phyloP scores from a whole-genome alignment of 2,329 filamentous ascomycete genomes.

The Clathrospora elynae region DNA sequence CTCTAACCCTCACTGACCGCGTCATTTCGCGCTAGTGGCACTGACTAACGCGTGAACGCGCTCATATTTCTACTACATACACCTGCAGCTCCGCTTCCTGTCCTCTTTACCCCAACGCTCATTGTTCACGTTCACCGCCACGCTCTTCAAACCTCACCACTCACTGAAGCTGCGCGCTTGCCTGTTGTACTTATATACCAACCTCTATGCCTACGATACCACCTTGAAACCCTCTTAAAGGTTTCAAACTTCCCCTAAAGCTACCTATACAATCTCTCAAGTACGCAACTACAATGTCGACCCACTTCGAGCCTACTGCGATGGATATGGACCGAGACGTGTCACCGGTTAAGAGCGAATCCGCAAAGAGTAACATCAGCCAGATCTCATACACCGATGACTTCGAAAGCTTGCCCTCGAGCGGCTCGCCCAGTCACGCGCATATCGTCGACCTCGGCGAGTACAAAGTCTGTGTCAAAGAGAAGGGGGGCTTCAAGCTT shows the following conservation, averaged over 20 bases:
- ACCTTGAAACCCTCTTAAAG: background rate
- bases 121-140: background rate
- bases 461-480: background rate
- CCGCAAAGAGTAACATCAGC: background rate
- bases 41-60: background rate
- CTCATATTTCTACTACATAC: background rate
- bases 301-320: background rate
- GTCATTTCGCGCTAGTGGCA: background rate
- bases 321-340: slow-evolving; percentile 6
- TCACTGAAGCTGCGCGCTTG: background rate
- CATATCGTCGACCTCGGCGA: slow-evolving; percentile 18
- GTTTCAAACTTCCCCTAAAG: too few relatives aligned
- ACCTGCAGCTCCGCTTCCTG: background rate
- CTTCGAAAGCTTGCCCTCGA: slow-evolving; percentile 11
- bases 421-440: background rate
- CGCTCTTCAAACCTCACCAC: background rate
- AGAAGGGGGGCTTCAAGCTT: slow-evolving; percentile 6
- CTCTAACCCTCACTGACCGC: background rate
- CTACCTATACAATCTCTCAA: background rate
- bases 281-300: slow-evolving; percentile 1
- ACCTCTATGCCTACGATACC: background rate
- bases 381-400: slow-evolving; percentile 7
- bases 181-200: background rate
- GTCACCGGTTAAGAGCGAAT: slow-evolving; percentile 2
- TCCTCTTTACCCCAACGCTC: background rate